phyloP scores from a whole-genome alignment of 768 basidiomycete genomes.

The Leccinum truebloodii region DNA sequence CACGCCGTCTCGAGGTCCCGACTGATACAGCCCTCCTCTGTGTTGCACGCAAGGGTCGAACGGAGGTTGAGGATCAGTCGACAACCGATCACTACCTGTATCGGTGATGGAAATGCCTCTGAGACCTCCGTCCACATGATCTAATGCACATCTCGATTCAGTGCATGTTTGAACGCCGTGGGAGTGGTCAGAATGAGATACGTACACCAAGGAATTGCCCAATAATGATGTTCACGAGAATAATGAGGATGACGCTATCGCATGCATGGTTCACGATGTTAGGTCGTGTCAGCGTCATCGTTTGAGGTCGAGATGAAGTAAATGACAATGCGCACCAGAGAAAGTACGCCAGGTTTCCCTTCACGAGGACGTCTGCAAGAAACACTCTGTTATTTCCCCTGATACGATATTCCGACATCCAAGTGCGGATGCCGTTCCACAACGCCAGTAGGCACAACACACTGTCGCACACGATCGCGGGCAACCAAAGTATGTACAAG shows the following conservation, averaged over 20 bases:
- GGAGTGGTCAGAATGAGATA: not conserved
- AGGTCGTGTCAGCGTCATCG: not conserved
- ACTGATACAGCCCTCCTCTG: not conserved
- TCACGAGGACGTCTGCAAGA: not conserved
- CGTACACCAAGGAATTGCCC: slow-evolving; percentile 8
- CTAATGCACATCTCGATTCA: not conserved
- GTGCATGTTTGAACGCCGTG: no score
- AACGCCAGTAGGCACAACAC: slow-evolving; percentile 8
- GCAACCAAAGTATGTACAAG: slow-evolving; percentile 11
- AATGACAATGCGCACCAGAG: slow-evolving; percentile 1
- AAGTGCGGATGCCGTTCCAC: not conserved
- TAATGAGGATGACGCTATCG: not conserved
- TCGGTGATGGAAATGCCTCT: slow-evolving; percentile 2
- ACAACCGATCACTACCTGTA: not conserved
- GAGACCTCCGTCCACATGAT: slow-evolving; percentile 8
- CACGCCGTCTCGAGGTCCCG: not conserved
- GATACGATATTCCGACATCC: not conserved
- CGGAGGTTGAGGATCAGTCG: not conserved
- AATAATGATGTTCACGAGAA: not conserved
- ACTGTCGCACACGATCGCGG: slow-evolving; percentile 8
- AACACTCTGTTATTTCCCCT: not conserved
- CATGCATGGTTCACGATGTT: not conserved
- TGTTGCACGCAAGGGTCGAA: not conserved
- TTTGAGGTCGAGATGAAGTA: not conserved
- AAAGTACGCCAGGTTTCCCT: slow-evolving; percentile 4